A percentile compares a stretch with the other conserved stretches of the same genome.
These are phyloP conservation scores for Euphorbia tirucalli DNA, from an alignment of 345 rosid genomes.

Conservation along the genomic window DNA sequence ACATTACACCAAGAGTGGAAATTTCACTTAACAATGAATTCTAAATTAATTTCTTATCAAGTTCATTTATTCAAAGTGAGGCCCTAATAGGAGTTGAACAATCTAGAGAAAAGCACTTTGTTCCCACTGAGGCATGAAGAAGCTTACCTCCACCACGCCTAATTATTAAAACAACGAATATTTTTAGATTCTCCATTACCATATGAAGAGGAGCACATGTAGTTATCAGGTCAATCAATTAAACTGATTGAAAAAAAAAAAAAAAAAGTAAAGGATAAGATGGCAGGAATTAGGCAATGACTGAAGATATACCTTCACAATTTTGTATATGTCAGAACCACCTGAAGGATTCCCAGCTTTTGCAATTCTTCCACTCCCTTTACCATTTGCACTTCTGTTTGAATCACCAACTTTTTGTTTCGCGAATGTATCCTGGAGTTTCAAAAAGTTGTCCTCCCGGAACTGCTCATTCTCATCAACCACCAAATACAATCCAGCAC, in stretches of 20 bases:
- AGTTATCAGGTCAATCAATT: background rate
- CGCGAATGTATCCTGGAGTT: constrained; percentile 78
- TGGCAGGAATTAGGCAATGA: background rate
- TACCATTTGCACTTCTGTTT: constrained; percentile 58
- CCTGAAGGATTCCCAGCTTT: constrained; percentile 74
- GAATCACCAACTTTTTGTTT: constrained; percentile 62
- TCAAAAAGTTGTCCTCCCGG: constrained; percentile 85
- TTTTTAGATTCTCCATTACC: background rate
- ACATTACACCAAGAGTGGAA: background rate
- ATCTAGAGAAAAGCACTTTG: background rate
- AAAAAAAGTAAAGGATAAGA: background rate
- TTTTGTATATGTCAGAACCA: constrained; percentile 87
- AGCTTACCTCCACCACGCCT: background rate
- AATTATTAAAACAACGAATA: background rate
- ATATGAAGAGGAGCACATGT: background rate
- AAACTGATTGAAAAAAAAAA: background rate
- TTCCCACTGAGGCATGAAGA: background rate
- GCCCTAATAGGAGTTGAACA: background rate
- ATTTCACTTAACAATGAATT: background rate
- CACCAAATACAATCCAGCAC: constrained; percentile 86
- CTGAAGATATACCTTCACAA: constrained; percentile 59
- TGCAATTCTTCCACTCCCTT: constrained; percentile 74
- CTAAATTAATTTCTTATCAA: too few species aligned
- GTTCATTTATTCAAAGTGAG: background rate
- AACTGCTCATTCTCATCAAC: constrained; percentile 96